Conservation (phyloP, 2,329 filamentous ascomycete genomes). For the Talaromyces amestolkiae region DNA sequence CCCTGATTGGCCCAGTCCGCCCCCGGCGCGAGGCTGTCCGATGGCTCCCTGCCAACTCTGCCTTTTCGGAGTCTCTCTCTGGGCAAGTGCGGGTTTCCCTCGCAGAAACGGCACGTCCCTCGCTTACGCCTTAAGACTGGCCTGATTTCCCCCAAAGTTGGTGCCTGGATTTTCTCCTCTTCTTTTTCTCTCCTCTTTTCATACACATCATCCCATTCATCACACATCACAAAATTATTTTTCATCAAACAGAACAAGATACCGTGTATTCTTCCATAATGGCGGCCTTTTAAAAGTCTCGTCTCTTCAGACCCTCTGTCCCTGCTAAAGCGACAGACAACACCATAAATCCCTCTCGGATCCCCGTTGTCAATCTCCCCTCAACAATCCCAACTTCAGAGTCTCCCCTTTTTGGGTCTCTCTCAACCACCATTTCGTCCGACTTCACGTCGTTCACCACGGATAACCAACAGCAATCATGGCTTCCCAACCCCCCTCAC, state of each 20-base stretch:
- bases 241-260: not conserved
- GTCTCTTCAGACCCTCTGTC: constrained; percentile 29
- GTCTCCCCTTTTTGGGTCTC: constrained; percentile 44
- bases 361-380: constrained; percentile 31
- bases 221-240: not conserved
- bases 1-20: not conserved
- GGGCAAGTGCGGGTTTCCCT: constrained; percentile 6
- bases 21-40: not conserved
- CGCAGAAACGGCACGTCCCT: not conserved
- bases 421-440: constrained; percentile 38
- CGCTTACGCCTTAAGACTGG: constrained; percentile 34
- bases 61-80: constrained; percentile 12
- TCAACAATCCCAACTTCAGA: constrained; percentile 36
- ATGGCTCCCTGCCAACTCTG: constrained; percentile 4
- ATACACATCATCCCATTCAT: constrained; percentile 18
- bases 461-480: constrained; percentile 49
- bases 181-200: constrained; percentile 21
- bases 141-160: constrained; percentile 35
- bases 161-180: constrained; percentile 34
- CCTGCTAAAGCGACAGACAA: constrained; percentile 40
- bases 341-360: constrained; percentile 39
- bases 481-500: constrained; percentile 46
- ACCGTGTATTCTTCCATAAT: constrained; percentile 27
- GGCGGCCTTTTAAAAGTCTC: constrained; percentile 40
- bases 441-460: constrained; percentile 50